phyloP scores from a whole-genome alignment of 1,284 basidiomycete genomes.

The Cystobasidium pallidum region DNA sequence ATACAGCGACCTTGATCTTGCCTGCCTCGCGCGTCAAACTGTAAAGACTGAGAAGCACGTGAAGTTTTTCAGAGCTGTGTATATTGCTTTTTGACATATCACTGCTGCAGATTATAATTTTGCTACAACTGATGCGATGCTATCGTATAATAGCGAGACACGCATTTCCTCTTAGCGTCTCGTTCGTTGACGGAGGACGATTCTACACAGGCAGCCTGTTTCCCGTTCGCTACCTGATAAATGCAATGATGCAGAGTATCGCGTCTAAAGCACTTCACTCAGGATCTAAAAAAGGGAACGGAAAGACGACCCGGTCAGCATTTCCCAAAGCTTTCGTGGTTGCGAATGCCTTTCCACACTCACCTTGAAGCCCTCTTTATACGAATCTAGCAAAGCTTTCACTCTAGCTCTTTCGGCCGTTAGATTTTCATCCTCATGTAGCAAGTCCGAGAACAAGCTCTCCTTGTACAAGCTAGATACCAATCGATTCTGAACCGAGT shows the following conservation, averaged over 20 bases:
- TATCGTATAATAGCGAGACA: too few relatives aligned
- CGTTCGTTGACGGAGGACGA: too few relatives aligned
- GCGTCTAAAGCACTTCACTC: conserved; percentile 34
- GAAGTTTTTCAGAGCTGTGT: conserved; percentile 2
- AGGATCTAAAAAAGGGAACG: conserved; percentile 13
- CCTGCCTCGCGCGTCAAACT: too few relatives aligned
- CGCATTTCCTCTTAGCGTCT: not conserved
- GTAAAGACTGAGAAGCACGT: not conserved
- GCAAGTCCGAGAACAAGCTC: conserved; percentile 77
- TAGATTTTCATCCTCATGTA: conserved; percentile 94
- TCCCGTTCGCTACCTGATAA: too few relatives aligned
- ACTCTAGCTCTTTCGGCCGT: conserved; percentile 91
- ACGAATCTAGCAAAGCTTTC: conserved; percentile 92
- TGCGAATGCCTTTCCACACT: not conserved
- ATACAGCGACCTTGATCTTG: too few relatives aligned
- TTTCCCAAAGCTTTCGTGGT: too few relatives aligned
- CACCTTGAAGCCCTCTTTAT: conserved; percentile 84
- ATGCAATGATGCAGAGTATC: not conserved
- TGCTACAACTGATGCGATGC: conserved; percentile 18
- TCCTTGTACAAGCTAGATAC: conserved; percentile 91
- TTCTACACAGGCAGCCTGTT: too few relatives aligned
- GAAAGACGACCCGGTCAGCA: too few relatives aligned
- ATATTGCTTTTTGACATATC: not conserved
- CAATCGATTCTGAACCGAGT: conserved; percentile 93
- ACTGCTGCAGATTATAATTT: not conserved